Conservation (phyloP, 805 yeast species). For the Metschnikowia rubicola region DNA sequence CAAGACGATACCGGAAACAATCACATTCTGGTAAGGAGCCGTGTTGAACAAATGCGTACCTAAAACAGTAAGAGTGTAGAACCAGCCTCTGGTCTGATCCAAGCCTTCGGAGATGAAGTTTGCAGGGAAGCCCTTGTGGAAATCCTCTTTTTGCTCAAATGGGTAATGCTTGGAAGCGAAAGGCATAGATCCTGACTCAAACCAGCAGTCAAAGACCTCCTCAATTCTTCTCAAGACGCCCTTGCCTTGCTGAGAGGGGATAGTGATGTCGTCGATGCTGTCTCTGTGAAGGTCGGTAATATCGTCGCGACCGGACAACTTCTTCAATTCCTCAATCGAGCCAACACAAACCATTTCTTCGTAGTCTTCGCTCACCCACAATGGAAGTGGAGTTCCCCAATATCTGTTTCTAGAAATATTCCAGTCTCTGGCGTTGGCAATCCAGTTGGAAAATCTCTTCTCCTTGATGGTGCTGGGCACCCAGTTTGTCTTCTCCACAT, state of each 20-base stretch:
- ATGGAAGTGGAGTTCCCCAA: conserved; percentile 99
- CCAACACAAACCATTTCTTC: conserved; percentile 93
- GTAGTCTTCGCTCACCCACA: conserved; percentile 94
- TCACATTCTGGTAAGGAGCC: conserved; percentile 92
- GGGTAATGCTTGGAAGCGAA: conserved; percentile 97
- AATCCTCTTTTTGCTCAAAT: conserved; percentile 75
- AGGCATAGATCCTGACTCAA: conserved; percentile 99
- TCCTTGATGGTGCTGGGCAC: conserved; percentile 89
- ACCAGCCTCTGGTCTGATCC: conserved; percentile 99
- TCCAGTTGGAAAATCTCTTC: conserved; percentile 96
- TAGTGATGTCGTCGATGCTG: conserved; percentile 82
- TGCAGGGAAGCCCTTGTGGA: conserved; percentile 83
- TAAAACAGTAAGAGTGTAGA: conserved; percentile 90
- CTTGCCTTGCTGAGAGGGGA: conserved; percentile 88
- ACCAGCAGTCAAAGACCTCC: conserved; percentile 99
- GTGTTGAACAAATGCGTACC: conserved; percentile 92
- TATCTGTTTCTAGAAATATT: conserved; percentile 96
- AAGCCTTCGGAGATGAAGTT: conserved; percentile 98
- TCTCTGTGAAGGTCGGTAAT: conserved; percentile 95
- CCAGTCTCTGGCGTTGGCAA: conserved; percentile 99
- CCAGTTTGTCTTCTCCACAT: conserved; percentile 88
- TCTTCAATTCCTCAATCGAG: conserved; percentile 79
- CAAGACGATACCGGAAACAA: conserved; percentile 92
- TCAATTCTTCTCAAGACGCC: conserved; percentile 86
- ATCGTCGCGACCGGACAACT: conserved; percentile 75